Evolutionary conservation across 768 basidiomycete genomes (phyloP).

Genomic region (Calocera cornea): DNA sequence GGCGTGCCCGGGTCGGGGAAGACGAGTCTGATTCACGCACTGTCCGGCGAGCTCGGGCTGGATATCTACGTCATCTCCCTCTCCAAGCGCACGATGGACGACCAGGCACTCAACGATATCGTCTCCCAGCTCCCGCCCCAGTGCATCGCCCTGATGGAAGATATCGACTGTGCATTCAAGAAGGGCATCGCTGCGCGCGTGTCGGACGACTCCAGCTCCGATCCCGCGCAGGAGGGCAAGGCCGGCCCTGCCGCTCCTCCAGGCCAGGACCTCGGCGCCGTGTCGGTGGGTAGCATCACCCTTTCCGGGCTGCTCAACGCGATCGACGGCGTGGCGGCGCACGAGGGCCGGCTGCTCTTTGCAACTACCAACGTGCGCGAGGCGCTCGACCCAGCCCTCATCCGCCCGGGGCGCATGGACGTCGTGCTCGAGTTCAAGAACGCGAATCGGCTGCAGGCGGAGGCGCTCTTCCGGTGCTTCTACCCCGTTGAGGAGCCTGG

Average conservation of each 20-base stretch:
- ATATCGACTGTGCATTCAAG: conserved; percentile 66
- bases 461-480: conserved; percentile 53
- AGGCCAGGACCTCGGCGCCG: conserved; percentile 16
- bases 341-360: conserved; percentile 68
- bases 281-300: conserved; percentile 34
- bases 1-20: conserved; percentile 70
- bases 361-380: conserved; percentile 66
- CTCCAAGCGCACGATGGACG: conserved; percentile 49
- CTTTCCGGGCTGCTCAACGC: conserved; percentile 66
- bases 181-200: neutral
- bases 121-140: conserved; percentile 51
- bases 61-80: conserved; percentile 63
- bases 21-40: conserved; percentile 59
- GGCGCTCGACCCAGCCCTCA: conserved; percentile 57
- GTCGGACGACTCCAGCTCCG: conserved; percentile 26
- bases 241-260: neutral
- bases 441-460: conserved; percentile 56
- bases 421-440: conserved; percentile 62
- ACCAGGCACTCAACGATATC: conserved; percentile 41
- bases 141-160: conserved; percentile 71
- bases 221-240: conserved; percentile 22
- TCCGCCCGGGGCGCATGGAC: conserved; percentile 70
- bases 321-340: conserved; percentile 66
- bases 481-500: conserved; percentile 38
- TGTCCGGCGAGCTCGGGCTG: conserved; percentile 65